Evolutionary conservation across 2,329 filamentous ascomycete species (phyloP), one percentile per base, ranked within the genome.

Genomic region (Tolypocladium inflatum): DNA sequence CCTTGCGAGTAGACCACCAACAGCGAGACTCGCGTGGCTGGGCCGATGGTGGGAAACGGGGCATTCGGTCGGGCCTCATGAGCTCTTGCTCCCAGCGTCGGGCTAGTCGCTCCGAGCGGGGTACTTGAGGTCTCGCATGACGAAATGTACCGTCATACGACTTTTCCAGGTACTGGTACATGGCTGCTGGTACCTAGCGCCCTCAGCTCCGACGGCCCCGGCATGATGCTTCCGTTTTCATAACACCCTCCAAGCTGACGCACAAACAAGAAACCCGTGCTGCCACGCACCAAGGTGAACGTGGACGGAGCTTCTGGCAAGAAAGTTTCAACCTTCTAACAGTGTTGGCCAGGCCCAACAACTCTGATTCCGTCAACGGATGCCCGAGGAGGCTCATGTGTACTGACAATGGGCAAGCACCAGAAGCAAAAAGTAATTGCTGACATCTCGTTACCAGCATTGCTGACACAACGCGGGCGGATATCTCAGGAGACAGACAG

Each of bases 141-240:
- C 67, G 63, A 62, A 55, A 65, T 65, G 71, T 73, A 73, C 65
- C 65, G 64, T 70, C 67, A 71, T 69, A 68, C 67, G 63, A 67
- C 64, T 64, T 68, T 71, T 65, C 53, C 58, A 66, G 57, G 66
- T 72, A 70, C 64, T 57, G 63, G 64, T 73, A 72, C 69, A 59
- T 65, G 39, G 48, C 23, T 17, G 26, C 53, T 61, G 42, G 70
- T 71, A 71, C 68, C 67, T 57, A 62, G 43, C 52, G 41, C 53
- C 23, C 53, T n/a, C 38, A 19, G 10, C 53, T 42, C 48, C 55
- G 48, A 54, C 59, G 57, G 45, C 56, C 58, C 61, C 30, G 55
- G 37, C 41, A 57, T 60, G 30, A 26, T 45, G 39, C 54, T 56
- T 58, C 58, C 59, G 55, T 53, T 35, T 39, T 51, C 45, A 35